Base-by-base conservation (phyloP, 2,329 filamentous ascomycete genomes). In the Trichoderma sp. region DNA sequence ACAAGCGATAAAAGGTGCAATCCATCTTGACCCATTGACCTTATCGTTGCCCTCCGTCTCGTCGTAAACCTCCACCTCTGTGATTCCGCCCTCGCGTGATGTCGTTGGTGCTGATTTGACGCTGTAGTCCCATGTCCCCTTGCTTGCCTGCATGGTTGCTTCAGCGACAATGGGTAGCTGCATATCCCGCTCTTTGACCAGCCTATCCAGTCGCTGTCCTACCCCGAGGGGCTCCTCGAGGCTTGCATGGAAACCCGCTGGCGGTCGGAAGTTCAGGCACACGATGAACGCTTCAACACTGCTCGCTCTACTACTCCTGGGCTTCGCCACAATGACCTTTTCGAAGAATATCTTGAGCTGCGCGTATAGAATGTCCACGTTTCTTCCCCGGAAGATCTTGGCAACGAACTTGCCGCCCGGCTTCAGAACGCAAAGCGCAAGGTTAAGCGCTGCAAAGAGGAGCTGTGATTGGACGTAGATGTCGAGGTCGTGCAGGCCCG, bases 401-500 rank as follows among this genome's bases (percentile, higher is more conserved):
- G 97, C 97, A 8, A 99, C 96, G 80, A 99, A 99, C 81, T 95
- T 97, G 77, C 97, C 97, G 60, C 97, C 97, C 0, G 95, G 95
- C 76, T 94, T 93, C 27, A 99, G 90, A 14, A 99, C 95, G 82
- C 96, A 97, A 14, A 98, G 91, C 0, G 97, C 95, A 3, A 99
- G 91, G 83, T 98, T 98, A 24, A 99, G 90, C 0, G 97, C 97
- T 0, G 96, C 95, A 84, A 97, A 98, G 67, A 99, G 92, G 9
- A 99, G 89, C 85, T 98, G 97, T 9, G 94, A 95, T 85, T 99
- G 97, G 21, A 99, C 94, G 85, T 99, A 99, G 79, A 98, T 98
- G 84, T 99, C 97, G 45, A 99, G 91, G 83, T 99, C 97, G 83
- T 99, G 97, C 1, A 99, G 89, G 24, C 97, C 97, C 0, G 97